Evolutionary conservation across 1,284 basidiomycete genomes (phyloP).

Genomic region (Porogramme epimiltina): DNA sequence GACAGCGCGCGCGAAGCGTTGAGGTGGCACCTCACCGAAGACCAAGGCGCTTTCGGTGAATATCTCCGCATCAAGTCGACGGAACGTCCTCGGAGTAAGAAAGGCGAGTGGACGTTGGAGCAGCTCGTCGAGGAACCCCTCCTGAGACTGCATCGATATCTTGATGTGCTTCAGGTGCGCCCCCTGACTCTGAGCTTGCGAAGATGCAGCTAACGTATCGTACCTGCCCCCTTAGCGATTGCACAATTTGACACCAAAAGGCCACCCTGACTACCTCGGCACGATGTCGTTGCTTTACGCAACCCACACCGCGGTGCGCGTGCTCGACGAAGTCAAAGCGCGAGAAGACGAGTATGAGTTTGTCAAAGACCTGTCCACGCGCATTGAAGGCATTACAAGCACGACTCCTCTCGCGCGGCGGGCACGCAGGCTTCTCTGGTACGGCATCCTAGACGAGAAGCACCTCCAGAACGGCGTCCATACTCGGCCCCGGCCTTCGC

Average conservation of each 20-base stretch:
- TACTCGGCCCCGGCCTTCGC: neutral
- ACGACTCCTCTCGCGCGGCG: conserved; percentile 58
- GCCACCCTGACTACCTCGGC: conserved; percentile 68
- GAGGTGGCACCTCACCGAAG: conserved; percentile 18
- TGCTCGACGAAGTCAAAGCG: conserved; percentile 80
- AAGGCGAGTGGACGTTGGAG: conserved; percentile 64
- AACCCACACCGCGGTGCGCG: conserved; percentile 68
- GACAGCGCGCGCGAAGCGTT: conserved; percentile 60
- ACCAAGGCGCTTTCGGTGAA: conserved; percentile 69
- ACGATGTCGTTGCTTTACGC: conserved; percentile 68
- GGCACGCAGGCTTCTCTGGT: conserved; percentile 72
- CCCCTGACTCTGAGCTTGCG: neutral
- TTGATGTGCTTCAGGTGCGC: conserved; percentile 74
- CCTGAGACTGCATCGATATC: conserved; percentile 72
- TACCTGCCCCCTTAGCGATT: conserved; percentile 47
- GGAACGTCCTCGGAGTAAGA: conserved; percentile 34
- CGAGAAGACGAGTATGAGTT: conserved; percentile 83
- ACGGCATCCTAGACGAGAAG: conserved; percentile 43
- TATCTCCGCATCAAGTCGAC: conserved; percentile 79
- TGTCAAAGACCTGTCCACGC: conserved; percentile 60
- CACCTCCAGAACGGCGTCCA: neutral
- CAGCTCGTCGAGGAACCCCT: conserved; percentile 77
- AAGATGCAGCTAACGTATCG: neutral
- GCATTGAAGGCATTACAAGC: conserved; percentile 61
- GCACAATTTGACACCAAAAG: conserved; percentile 64